Evolutionary conservation across 2,329 filamentous ascomycete genomes (phyloP).

Genomic region (Clonostachys chloroleuca): DNA sequence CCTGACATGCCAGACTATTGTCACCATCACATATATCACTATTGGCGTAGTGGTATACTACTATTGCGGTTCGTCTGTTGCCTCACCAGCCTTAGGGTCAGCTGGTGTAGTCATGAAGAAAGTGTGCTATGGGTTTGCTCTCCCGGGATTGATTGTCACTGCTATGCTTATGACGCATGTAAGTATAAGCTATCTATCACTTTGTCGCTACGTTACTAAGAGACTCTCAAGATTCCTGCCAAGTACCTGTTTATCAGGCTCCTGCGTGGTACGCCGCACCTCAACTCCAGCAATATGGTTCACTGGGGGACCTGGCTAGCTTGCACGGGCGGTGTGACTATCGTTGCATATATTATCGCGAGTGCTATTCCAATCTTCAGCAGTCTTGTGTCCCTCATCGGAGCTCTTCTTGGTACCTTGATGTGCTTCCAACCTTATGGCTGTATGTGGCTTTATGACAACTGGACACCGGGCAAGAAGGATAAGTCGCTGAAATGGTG

Average conservation of each 20-base stretch:
- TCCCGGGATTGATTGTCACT: constrained; percentile 58
- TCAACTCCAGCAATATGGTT: constrained; percentile 15
- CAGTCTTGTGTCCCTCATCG: constrained; percentile 15
- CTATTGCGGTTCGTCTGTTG: constrained; percentile 59
- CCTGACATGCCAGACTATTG: constrained; percentile 54
- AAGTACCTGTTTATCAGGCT: constrained; percentile 18
- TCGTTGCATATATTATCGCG: constrained; percentile 19
- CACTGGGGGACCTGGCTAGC: constrained; percentile 24
- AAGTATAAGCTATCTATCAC: no score
- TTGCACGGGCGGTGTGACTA: constrained; percentile 13
- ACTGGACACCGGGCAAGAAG: constrained; percentile 16
- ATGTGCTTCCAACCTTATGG: constrained; percentile 20
- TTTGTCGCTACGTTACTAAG: no score
- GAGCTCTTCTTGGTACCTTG: constrained; percentile 16
- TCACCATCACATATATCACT: constrained; percentile 62
- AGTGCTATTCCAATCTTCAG: constrained; percentile 19
- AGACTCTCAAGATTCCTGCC: constrained; percentile 6
- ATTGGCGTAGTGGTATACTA: constrained; percentile 66
- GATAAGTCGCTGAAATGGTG: not conserved
- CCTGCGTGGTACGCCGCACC: constrained; percentile 18
- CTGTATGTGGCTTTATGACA: constrained; percentile 37
- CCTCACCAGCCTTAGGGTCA: constrained; percentile 64
- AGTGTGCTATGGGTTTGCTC: constrained; percentile 64
- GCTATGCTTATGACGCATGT: constrained; percentile 26
- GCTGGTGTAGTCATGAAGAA: constrained; percentile 56